Percentiles rank a stretch among this genome's conserved stretches.
Conservation (phyloP, 1,139 yeast species). For the Sugiyamaella castrensis region DNA sequence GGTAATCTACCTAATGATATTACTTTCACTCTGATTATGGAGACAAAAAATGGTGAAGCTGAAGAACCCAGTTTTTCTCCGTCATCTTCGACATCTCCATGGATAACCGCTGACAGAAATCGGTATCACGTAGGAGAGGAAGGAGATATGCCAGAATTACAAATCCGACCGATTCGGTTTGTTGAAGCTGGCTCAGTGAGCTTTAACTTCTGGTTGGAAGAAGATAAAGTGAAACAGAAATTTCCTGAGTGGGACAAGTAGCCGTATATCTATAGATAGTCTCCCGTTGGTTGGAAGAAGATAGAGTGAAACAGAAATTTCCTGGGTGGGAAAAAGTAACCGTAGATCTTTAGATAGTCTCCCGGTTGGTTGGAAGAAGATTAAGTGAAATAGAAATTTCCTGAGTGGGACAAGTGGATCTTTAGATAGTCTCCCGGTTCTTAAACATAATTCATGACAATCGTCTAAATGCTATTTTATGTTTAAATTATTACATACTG, state of each 20-base stretch:
- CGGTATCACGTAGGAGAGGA: conserved; percentile 7
- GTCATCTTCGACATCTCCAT: conserved; percentile 22
- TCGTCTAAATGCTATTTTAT: too few species aligned
- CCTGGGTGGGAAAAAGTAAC: too few species aligned
- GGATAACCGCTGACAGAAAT: conserved; percentile 32
- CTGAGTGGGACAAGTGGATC: too few species aligned
- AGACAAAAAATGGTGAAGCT: conserved; percentile 20
- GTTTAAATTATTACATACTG: too few species aligned
- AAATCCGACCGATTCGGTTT: conserved; percentile 31
- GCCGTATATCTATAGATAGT: too few species aligned
- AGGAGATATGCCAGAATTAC: conserved; percentile 1
- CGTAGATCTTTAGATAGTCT: too few species aligned
- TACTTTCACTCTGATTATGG: conserved; percentile 28
- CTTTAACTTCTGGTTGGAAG: conserved; percentile 34
- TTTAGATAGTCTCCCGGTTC: too few species aligned
- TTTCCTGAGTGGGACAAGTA: conserved; percentile 5
- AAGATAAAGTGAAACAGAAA: conserved; percentile 25
- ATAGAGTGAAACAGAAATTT: conserved; percentile 23
- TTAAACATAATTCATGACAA: too few species aligned
- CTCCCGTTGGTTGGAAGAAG: conserved; percentile 35
- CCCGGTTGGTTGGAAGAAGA: conserved; percentile 34
- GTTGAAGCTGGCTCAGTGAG: conserved; percentile 34
- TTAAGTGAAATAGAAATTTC: conserved; percentile 22
- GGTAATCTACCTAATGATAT: conserved; percentile 26
- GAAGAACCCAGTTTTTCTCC: background rate